Evolutionary conservation across 108 stramenopile genomes (phyloP).

Genomic region (Hondaea fermentalgiana): DNA sequence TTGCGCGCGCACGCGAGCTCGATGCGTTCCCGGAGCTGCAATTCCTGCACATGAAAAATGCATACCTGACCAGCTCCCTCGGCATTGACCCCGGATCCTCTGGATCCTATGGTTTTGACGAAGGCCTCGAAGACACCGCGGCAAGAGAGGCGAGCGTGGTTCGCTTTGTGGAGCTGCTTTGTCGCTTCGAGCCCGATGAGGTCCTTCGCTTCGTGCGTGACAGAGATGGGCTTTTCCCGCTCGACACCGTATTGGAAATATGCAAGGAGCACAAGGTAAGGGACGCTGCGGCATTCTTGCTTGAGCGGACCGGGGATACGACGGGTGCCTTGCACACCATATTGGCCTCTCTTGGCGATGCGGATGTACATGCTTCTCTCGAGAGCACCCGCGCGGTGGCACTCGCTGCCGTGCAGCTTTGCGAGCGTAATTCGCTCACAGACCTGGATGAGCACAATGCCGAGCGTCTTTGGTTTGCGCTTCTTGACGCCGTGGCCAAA

Average conservation of each 20-base stretch:
- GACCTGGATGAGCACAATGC: not conserved
- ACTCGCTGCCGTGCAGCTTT: not conserved
- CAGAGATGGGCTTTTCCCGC: not conserved
- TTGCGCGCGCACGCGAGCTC: not conserved
- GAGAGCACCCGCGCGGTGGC: not conserved
- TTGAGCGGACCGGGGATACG: not conserved
- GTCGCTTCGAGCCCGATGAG: not conserved
- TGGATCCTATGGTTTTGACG: not conserved
- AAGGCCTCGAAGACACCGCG: not conserved
- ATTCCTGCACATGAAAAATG: not conserved
- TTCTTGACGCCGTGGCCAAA: not conserved
- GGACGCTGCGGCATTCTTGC: not conserved
- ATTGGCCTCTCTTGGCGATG: not conserved
- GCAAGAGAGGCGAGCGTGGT: not conserved
- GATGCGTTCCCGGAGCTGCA: not conserved
- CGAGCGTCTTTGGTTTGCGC: not conserved
- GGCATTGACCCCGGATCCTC: not conserved
- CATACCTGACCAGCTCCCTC: not conserved
- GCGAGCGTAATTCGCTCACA: not conserved
- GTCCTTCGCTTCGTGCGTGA: not conserved
- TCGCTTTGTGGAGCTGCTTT: not conserved
- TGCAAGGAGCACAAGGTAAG: not conserved
- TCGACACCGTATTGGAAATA: not conserved
- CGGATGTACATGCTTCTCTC: not conserved
- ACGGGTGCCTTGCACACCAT: not conserved